Evolutionary conservation across 1,284 basidiomycete genomes (phyloP), one percentile per base, ranked within the genome.

Genomic region (Meripilus lineatus): DNA sequence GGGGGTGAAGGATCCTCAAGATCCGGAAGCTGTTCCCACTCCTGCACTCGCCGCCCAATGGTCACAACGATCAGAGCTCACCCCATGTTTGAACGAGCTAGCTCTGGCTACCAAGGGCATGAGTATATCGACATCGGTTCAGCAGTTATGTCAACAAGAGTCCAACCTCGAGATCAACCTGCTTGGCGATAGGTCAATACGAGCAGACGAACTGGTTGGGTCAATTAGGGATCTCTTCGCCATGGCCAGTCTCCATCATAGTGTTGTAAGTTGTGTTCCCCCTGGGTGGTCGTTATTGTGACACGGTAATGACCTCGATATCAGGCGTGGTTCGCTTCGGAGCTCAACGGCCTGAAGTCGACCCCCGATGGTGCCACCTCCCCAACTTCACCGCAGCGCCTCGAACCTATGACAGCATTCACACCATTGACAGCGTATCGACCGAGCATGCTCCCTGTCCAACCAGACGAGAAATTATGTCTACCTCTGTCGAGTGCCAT

Each of bases 211-310:
- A 51, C 71, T 98, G n/a, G 77, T 95, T 40, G 68, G 77, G 13
- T 89, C 89, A 1, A 68, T 75, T 25, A 82, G 89, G 50, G 89
- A 87, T 58, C 67, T 97, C 17, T 72, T 84, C 45, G 80, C 84
- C 1, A 66, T 98, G 32, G 88, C 89, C 8, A 82, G 81, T 52
- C 66, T 99, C 30, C 88, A 95, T 59, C 84, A 83, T 57, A 96
- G 89, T 61, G 75, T 94, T 58, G 92, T 95, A 61, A 60, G 86
- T 93, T 58, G 90, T 93, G 58, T n/a, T n/a, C n/a, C n/a, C n/a
- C n/a, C n/a, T n/a, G n/a, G n/a, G n/a, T n/a, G n/a, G n/a, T n/a
- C n/a, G n/a, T n/a, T n/a, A n/a, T n/a, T n/a, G n/a, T n/a, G n/a
- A 17, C 8, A 10, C 10, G 14, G 23, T 32, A 25, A 18, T 34